Base-by-base conservation (phyloP, 164 flowering plant species). In the Magnolia kwangsiensis region DNA sequence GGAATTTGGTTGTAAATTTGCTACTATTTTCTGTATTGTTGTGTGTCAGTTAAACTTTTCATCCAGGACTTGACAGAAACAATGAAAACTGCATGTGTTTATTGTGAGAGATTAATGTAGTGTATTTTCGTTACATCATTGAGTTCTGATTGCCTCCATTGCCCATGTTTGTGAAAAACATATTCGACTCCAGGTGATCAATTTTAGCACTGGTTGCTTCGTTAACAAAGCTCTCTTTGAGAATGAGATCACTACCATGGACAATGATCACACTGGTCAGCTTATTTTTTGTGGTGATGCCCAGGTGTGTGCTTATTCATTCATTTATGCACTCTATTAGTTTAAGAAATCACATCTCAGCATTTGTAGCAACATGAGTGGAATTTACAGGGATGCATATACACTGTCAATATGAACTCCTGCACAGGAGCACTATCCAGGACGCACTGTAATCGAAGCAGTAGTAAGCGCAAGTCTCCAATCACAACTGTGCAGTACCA, bases 251-350 rank as follows among this genome's bases (percentile, higher is more conserved):
- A 90, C 97, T 31, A 87, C 97, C 29, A 84, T 92, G 91, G 98
- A 96, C 80, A 89, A 91, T 82, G 99, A 94, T 84, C 98, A 92
- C 77, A 92, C 99, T 75, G 99, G 99, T 73, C 97, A 92, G 63
- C 90, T 94, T 75, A 83, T 96, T 37, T 96, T 96, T 79, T 92
- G 96, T 81, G 99, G 99, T 65, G 98, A 96, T 84, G 84, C 84
- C 71, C 92, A 89, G 92, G 99, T 89, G 61, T 24, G 24, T 71
- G 75, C n/a, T 72, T 31, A 23, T 59, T 67, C 73, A 37, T 74
- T 63, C 75, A 16, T 64, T 45, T 72, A 4, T 11, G 55, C 63
- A 8, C 20, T 20, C 58, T 27, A 37, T 14, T 24, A 58, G 9
- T 77, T 78, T 75, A 45, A 55, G 61, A 29, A 37, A 31, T 71